These are phyloP conservation scores for Candida awuae DNA, from an alignment of 805 yeast genomes.

Conservation along the genomic window DNA sequence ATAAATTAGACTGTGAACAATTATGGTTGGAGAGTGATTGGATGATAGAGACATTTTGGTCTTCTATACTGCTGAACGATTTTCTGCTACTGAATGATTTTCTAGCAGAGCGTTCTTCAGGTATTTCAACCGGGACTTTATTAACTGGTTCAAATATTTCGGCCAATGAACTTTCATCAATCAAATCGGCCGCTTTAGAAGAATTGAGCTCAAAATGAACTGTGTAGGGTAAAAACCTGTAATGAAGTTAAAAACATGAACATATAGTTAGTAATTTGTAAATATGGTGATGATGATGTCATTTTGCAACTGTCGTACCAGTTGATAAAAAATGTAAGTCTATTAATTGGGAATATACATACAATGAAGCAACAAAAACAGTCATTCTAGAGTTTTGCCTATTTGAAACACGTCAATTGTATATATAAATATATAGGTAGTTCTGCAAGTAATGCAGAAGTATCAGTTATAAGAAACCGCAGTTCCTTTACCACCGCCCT, in stretches of 20 bases:
- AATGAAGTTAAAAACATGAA: slow-evolving; percentile 1
- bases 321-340: too few relatives aligned
- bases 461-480: too few relatives aligned
- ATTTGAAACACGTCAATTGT: not conserved
- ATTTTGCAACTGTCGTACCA: too few relatives aligned
- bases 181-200: slow-evolving; percentile 7
- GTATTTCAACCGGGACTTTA: slow-evolving; percentile 1
- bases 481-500: too few relatives aligned
- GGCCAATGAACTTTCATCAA: slow-evolving; percentile 14
- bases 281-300: too few relatives aligned
- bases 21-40: slow-evolving; percentile 16
- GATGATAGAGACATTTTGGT: slow-evolving; percentile 22
- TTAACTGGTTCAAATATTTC: slow-evolving; percentile 25
- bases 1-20: slow-evolving; percentile 9
- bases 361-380: slow-evolving; percentile 61
- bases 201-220: slow-evolving; percentile 52
- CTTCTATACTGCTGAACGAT: too few relatives aligned
- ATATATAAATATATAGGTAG: not conserved
- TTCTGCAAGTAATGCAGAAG: not conserved
- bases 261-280: too few relatives aligned
- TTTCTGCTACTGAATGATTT: not conserved
- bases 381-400: slow-evolving; percentile 42
- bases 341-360: too few relatives aligned
- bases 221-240: slow-evolving; percentile 64
- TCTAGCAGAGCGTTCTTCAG: not conserved